Evolutionary conservation across 306 rosid species (phyloP), one percentile per base, ranked within the genome.

Genomic region (Quercus bicolor): DNA sequence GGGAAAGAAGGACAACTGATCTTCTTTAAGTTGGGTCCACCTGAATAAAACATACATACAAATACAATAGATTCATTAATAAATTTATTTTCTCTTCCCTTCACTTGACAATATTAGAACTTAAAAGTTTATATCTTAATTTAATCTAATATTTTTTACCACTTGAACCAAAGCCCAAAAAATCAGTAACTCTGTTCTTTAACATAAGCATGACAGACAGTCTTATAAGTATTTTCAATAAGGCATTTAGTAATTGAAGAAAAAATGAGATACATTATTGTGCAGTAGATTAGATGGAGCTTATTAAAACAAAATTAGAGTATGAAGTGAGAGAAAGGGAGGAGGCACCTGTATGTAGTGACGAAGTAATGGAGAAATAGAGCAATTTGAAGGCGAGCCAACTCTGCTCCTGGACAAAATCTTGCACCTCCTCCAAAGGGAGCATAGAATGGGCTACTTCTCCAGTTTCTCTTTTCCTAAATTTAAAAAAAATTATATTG

Each of bases 361-460:
- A 89, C 86, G 76, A 94, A 92, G 87, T 77, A 87, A 83, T 85
- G 95, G 64, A 94, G 97, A 79, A 94, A 94, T 28, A 94, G 59
- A 66, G 98, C 93, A 73, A 94, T 94, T 71, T 94, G 98, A 68
- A 94, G 97, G 40, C 95, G 98, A 76, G 95, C 93, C 55, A 94
- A 56, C 74, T 94, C 97, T 55, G 98, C 97, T 76, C 98, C 98
- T 0, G 98, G 97, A 85, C 98, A 94, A 74, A 94, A 91, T 77
- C 98, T 89, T 51, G 89, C 93, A 43, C 98, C 98, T 87, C 97
- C 97, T 71, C 98, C 98, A 71, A 94, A 94, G 43, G 98, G 98
- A 55, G 95, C 86, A 82, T 79, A 92, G 78, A 80, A 87, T 70
- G 92, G 89, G 87, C 97, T 87, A 60, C 73, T 94, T 85, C 97